Conservation (phyloP, 208 protist genomes). For the Wallacemonas sp. region DNA sequence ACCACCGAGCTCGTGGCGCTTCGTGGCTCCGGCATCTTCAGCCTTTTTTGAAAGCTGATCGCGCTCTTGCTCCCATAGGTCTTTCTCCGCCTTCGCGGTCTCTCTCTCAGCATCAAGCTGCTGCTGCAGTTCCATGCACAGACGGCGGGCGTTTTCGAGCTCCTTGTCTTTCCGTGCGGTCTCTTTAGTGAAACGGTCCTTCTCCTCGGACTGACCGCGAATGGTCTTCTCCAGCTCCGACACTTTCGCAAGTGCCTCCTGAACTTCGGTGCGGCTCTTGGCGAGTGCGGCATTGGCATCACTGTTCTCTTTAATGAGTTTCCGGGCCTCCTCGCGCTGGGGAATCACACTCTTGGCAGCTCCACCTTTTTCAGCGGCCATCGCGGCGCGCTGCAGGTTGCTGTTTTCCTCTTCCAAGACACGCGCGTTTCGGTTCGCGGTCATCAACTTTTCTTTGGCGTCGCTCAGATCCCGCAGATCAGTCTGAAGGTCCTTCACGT, state of each 20-base stretch:
- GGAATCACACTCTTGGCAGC: slow-evolving; percentile 5
- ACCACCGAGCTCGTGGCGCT: not conserved
- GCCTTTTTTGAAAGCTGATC: slow-evolving; percentile 29
- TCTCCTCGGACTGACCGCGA: slow-evolving; percentile 22
- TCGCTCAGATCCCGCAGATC: slow-evolving; percentile 53
- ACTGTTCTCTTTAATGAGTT: slow-evolving; percentile 67
- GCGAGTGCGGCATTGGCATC: slow-evolving; percentile 27
- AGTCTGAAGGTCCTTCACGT: slow-evolving; percentile 54
- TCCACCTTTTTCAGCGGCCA: slow-evolving; percentile 26
- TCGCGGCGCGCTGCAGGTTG: slow-evolving; percentile 43
- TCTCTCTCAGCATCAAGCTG: slow-evolving; percentile 37
- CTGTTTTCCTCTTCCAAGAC: slow-evolving; percentile 83
- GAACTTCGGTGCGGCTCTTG: slow-evolving; percentile 10
- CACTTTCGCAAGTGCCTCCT: not conserved
- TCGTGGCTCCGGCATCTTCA: slow-evolving; percentile 17
- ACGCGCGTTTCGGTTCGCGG: slow-evolving; percentile 74
- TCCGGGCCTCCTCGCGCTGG: slow-evolving; percentile 38
- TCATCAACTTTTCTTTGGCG: slow-evolving; percentile 61
- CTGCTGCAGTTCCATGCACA: slow-evolving; percentile 39
- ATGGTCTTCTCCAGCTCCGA: slow-evolving; percentile 4
- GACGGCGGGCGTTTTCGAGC: slow-evolving; percentile 35
- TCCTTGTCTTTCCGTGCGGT: slow-evolving; percentile 22
- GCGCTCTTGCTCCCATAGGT: slow-evolving; percentile 61
- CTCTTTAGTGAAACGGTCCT: slow-evolving; percentile 20
- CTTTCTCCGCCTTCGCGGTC: slow-evolving; percentile 33